Evolutionary conservation across 2,329 filamentous ascomycete genomes (phyloP).

Genomic region (Pestalotiopsis sp.): DNA sequence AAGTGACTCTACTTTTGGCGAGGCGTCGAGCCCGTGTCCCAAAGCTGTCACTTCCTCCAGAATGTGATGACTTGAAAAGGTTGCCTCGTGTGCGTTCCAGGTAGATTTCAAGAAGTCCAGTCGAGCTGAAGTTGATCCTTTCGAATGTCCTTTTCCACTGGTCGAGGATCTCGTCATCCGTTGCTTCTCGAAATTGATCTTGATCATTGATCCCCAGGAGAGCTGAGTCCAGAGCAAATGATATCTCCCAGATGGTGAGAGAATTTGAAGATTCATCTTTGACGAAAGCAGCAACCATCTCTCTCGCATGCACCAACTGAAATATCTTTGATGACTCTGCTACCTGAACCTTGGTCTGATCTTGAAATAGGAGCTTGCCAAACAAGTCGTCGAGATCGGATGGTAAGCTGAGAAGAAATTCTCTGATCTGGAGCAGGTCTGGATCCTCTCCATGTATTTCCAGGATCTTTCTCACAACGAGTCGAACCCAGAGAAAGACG

Average conservation of each 20-base stretch:
- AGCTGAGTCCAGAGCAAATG: slow-evolving; percentile 26
- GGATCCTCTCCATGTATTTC: slow-evolving; percentile 14
- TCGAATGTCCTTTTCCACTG: slow-evolving; percentile 16
- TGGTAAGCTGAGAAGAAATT: neutral
- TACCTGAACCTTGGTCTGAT: slow-evolving; percentile 22
- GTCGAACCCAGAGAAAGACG: slow-evolving; percentile 29
- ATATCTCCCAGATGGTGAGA: slow-evolving; percentile 36
- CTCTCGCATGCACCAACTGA: slow-evolving; percentile 32
- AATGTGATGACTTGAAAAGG: neutral
- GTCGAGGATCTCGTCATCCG: slow-evolving; percentile 17
- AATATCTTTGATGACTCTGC: slow-evolving; percentile 29
- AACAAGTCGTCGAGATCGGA: slow-evolving; percentile 30
- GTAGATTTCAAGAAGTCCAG: slow-evolving; percentile 30
- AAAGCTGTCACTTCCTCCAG: neutral
- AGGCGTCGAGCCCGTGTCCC: neutral
- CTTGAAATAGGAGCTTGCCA: slow-evolving; percentile 30
- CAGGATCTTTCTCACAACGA: slow-evolving; percentile 32
- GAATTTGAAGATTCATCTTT: slow-evolving; percentile 33
- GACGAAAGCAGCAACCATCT: slow-evolving; percentile 34
- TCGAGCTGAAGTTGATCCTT: slow-evolving; percentile 19
- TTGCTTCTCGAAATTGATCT: slow-evolving; percentile 22
- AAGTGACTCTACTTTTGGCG: slow-evolving; percentile 29
- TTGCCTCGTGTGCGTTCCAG: neutral
- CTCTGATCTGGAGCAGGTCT: slow-evolving; percentile 23
- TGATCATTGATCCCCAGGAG: slow-evolving; percentile 23